phyloP scores from a whole-genome alignment of 208 protist species.

The Leishmania aethiopica region DNA sequence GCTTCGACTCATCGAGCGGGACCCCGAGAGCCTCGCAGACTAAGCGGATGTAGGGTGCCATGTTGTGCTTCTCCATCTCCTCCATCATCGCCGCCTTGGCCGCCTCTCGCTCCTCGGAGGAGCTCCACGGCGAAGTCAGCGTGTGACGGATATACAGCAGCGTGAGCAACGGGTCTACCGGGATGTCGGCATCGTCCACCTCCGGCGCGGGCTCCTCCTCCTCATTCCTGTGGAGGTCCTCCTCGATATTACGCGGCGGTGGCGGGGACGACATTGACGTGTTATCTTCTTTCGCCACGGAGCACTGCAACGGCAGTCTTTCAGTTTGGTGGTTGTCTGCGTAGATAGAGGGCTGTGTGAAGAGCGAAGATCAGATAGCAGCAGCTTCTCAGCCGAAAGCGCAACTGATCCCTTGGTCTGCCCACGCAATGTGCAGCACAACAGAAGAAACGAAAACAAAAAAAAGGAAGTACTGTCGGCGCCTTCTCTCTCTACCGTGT shows the following conservation, averaged over 20 bases:
- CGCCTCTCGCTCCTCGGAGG: conserved; percentile 69
- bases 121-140: conserved; percentile 77
- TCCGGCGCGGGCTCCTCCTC: conserved; percentile 37
- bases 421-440: not conserved
- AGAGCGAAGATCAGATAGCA: not conserved
- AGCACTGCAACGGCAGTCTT: not conserved
- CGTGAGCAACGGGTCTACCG: conserved; percentile 81
- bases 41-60: conserved; percentile 90
- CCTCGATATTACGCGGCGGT: conserved; percentile 19
- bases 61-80: conserved; percentile 81
- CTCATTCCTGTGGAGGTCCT: conserved; percentile 36
- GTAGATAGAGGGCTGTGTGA: not conserved
- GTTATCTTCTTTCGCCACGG: conserved; percentile 6
- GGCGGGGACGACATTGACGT: conserved; percentile 20
- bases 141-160: conserved; percentile 85
- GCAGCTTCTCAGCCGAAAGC: too few relatives aligned
- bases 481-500: not conserved
- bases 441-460: conserved; percentile 10
- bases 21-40: conserved; percentile 79
- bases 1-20: conserved; percentile 56
- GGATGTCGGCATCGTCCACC: conserved; percentile 49
- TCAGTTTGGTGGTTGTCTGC: not conserved
- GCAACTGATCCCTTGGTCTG: conserved; percentile 3
- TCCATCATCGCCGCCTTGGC: conserved; percentile 71
- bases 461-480: not conserved